Percentiles rank a stretch among this genome's conserved stretches.
These are phyloP conservation scores for Aspergillus sp. DNA, from an alignment of 2,329 filamentous ascomycete species.

Conservation along the genomic window DNA sequence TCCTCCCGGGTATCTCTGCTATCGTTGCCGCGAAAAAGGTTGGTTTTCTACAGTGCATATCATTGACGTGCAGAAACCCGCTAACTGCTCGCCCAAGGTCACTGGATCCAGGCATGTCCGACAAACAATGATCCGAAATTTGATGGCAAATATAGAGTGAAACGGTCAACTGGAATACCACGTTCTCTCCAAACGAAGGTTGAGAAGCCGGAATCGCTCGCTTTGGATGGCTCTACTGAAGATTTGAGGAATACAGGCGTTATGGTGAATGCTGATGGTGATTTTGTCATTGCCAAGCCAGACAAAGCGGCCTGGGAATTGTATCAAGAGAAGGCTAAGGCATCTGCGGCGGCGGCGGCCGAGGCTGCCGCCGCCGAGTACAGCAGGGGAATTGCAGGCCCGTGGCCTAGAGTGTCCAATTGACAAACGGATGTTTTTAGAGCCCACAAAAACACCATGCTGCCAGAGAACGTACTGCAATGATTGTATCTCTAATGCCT, in stretches of 20 bases:
- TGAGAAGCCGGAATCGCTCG: conserved; percentile 76
- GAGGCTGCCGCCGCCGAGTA: conserved; percentile 71
- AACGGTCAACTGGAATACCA: conserved; percentile 94
- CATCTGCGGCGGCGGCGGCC: conserved; percentile 74
- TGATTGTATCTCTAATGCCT: conserved; percentile 98
- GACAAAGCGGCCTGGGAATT: conserved; percentile 96
- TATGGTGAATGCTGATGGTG: conserved; percentile 96
- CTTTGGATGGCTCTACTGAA: conserved; percentile 71
- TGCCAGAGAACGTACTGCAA: conserved; percentile 98
- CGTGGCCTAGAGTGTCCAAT: conserved; percentile 87
- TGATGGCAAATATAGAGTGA: conserved; percentile 87
- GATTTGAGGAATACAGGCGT: conserved; percentile 79
- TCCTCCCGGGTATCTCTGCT: conserved; percentile 91
- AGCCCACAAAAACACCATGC: conserved; percentile 98
- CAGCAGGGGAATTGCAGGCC: conserved; percentile 84
- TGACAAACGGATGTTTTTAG: conserved; percentile 97
- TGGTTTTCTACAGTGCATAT: conserved; percentile 10
- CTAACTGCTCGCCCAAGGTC: conserved; percentile 46
- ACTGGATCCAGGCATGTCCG: conserved; percentile 97
- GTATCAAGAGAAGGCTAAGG: conserved; percentile 91
- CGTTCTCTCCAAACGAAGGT: conserved; percentile 93
- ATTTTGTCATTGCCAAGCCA: conserved; percentile 93
- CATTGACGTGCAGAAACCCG: conserved; percentile 20
- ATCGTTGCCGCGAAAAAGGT: conserved; percentile 90
- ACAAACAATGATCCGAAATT: conserved; percentile 98